These are phyloP conservation scores for Platismatia glauca DNA, from an alignment of 495 filamentous ascomycete genomes.

Conservation along the genomic window DNA sequence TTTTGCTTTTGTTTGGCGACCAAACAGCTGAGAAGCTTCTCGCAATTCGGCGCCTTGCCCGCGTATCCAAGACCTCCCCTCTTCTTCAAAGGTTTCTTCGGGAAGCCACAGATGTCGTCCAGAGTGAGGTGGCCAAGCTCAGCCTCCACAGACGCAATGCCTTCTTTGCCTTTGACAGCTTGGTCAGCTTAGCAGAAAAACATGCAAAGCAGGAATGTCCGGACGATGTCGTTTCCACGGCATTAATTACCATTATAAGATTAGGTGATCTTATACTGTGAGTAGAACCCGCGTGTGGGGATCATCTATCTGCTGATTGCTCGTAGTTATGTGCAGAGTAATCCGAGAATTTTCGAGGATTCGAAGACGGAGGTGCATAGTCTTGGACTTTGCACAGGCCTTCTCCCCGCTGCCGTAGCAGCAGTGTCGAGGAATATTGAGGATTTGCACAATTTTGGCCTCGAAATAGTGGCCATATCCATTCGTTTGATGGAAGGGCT, in stretches of 20 bases:
- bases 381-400: conserved; percentile 20
- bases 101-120: conserved; percentile 20
- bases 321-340: conserved; percentile 15
- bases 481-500: conserved; percentile 14
- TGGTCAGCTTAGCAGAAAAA: conserved; percentile 17
- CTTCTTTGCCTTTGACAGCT: conserved; percentile 12
- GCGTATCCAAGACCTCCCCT: conserved; percentile 11
- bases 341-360: conserved; percentile 13
- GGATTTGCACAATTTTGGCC: conserved; percentile 12
- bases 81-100: conserved; percentile 16
- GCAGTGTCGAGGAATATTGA: conserved; percentile 1
- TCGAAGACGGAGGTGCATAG: conserved; percentile 1
- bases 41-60: conserved; percentile 11
- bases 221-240: conserved; percentile 12
- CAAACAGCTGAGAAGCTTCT: conserved; percentile 20
- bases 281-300: background rate
- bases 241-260: conserved; percentile 15
- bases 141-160: conserved; percentile 1
- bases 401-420: conserved; percentile 21
- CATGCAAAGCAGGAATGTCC: conserved; percentile 13
- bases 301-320: background rate
- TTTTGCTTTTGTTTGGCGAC: conserved; percentile 19
- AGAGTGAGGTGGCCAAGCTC: conserved; percentile 16
- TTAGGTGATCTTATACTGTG: conserved; percentile 17
- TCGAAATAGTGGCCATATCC: conserved; percentile 16